Base-by-base conservation (phyloP, 163 green algal genomes). In the Picocystis sp. region DNA sequence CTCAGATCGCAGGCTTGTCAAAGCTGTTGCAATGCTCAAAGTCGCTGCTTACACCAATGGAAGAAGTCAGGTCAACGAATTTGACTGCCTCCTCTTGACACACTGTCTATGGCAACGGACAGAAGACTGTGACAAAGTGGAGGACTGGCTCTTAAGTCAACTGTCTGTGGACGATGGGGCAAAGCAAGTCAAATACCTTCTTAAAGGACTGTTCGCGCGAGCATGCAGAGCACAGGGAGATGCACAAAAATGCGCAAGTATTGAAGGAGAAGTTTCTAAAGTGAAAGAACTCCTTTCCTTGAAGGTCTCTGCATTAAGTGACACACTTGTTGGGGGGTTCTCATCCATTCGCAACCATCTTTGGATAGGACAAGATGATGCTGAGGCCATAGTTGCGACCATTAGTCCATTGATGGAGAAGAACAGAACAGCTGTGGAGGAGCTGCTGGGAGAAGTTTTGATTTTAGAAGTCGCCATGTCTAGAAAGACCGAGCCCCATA, bases 1-100 rank as follows among this genome's bases (percentile, higher is more conserved):
- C 1, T 87, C 72, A 8, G 87, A 96, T 74, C 76, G 87, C 24
- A 79, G 87, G 33, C 77, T 96, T 50, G 81, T 94, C 56, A 96
- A 96, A 71, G 62, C 79, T 13, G 66, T 93, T 12, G 72, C 76
- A 41, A 64, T 93, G 56, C 70, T 94, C 60, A 80, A 91, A 63
- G 50, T 92, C 15, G 81, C 81, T 1, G 84, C 86, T 1, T 87
- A 84, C 62, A 83, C 81, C 45, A 79, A 89, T 55, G 82, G 82
- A 9, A 64, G 83, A 24, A 66, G 69, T 45, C 55, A 52, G 23
- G 70, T 84, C 23, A 67, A 43, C 0, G 54, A 69, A 44, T 80
- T 81, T 51, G 84, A 94, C 65, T 76, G 61, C 42, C 72, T 94
- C 56, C 75, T 94, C 65, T 74, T 94, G 63, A 71, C 81, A 58